Percentiles rank a stretch among this genome's conserved stretches.
Evolutionary conservation across 2,329 filamentous ascomycete species (phyloP).

Genomic region (Sclerotinia trifoliorum): DNA sequence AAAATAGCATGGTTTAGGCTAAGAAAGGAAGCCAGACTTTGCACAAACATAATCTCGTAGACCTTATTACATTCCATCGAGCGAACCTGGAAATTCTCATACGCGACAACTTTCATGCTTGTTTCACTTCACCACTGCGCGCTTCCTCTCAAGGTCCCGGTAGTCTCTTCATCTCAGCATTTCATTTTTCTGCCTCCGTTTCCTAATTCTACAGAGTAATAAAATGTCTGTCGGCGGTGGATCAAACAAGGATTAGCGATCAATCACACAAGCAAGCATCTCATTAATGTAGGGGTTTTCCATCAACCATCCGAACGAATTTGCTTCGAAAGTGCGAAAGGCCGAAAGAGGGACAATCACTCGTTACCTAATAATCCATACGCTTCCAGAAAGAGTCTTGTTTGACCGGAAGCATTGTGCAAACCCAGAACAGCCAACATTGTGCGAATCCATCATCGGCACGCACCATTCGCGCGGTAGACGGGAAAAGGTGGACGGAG

Average conservation of each 20-base stretch:
- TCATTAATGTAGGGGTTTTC: not conserved
- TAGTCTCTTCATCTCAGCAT: not conserved
- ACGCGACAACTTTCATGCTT: constrained; percentile 11
- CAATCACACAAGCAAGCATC: not conserved
- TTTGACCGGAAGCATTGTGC: constrained; percentile 6
- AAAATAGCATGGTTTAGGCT: constrained; percentile 2
- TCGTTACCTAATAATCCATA: constrained; percentile 7
- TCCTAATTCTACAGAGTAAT: not conserved
- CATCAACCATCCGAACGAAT: not conserved
- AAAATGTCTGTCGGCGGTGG: constrained; percentile 9
- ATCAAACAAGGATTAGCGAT: constrained; percentile 18
- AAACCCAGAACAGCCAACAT: constrained; percentile 11
- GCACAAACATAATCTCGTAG: constrained; percentile 2
- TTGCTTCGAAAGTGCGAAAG: not conserved
- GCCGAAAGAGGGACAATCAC: not conserved
- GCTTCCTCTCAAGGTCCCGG: not conserved
- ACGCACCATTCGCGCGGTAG: constrained; percentile 26
- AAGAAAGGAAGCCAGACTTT: not conserved
- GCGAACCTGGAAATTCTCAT: constrained; percentile 5
- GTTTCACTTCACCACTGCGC: constrained; percentile 19
- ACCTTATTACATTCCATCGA: constrained; percentile 17
- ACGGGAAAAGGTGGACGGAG: constrained; percentile 18
- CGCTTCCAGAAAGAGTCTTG: constrained; percentile 9
- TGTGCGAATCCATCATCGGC: constrained; percentile 20
- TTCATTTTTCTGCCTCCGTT: not conserved